Evolutionary conservation across 306 rosid genomes (phyloP), one percentile per base, ranked within the genome.

Genomic region (Quercus glauca): DNA sequence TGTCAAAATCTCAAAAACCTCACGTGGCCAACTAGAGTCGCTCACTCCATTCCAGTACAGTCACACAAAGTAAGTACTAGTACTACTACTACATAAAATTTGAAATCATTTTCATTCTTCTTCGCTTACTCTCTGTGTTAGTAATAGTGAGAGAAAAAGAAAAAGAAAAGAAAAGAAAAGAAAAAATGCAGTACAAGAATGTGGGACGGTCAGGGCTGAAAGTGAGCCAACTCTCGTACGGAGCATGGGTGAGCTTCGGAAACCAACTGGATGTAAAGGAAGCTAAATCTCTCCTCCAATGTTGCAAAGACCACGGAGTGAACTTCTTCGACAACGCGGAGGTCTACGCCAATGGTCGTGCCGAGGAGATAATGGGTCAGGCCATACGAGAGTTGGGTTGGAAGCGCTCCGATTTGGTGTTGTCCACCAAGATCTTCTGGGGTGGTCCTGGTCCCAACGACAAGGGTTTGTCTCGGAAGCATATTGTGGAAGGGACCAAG

Each of bases 241-340:
- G 99, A 0, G 87, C 99, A 2, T 96, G 99, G 99, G 99, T 96
- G 31, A 91, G 92, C 76, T 96, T 96, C 86, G 99, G 99, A 2
- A 96, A 96, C 81, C 99, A 96, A 68, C 96, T 96, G 2, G 99
- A 96, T 78, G 99, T 96, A 9, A 93, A 93, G 70, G 99, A 96
- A 28, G 99, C 99, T 0, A 96, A 93, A 72, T 87, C 98, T 4
- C 88, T 96, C 10, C 90, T 96, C 31, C 98, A 96, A 60, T 91
- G 96, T 68, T 96, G 99, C 86, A 92, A 98, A 13, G 97, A 96
- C 73, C 59, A 85, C 79, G 99, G 99, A 76, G 99, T 96, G 12
- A 96, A 96, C 81, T 96, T 96, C 96, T 96, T 96, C 93, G 99
- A 96, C 91, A 96, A 96, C 87, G 99, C 99, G 19, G 99, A 96